Evolutionary conservation across 140 eudicot species (phyloP).

Genomic region (Oenanthe javanica): DNA sequence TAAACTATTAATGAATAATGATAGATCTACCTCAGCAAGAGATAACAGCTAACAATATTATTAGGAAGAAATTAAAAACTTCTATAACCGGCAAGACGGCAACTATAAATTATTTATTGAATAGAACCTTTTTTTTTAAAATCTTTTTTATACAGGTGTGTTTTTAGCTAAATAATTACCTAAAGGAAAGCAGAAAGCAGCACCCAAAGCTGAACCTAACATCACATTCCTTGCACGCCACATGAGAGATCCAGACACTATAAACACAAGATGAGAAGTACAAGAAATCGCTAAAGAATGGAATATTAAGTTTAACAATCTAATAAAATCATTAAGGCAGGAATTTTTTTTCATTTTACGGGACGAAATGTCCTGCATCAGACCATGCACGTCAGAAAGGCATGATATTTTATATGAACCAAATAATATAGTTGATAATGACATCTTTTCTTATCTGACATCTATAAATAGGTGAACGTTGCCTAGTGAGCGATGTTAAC

Average conservation of each 20-base stretch:
- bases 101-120: neutral
- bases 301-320: neutral
- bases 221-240: conserved; percentile 91
- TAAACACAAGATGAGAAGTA: conserved; percentile 13
- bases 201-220: conserved; percentile 87
- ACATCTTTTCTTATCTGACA: neutral
- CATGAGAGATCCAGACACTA: conserved; percentile 93
- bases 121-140: neutral
- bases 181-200: conserved; percentile 80
- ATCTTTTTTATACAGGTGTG: neutral
- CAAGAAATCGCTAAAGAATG: neutral
- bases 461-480: neutral
- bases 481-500: neutral
- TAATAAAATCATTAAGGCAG: neutral
- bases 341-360: neutral
- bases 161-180: conserved; percentile 29
- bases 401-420: neutral
- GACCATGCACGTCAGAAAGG: neutral
- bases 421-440: neutral
- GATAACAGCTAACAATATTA: too few species aligned
- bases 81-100: neutral
- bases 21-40: neutral
- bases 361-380: neutral
- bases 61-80: neutral
- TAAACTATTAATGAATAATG: too few species aligned